Evolutionary conservation across 2,329 filamentous ascomycete genomes (phyloP), one percentile per base, ranked within the genome.

Genomic region (Furcasterigmium furcatum): DNA sequence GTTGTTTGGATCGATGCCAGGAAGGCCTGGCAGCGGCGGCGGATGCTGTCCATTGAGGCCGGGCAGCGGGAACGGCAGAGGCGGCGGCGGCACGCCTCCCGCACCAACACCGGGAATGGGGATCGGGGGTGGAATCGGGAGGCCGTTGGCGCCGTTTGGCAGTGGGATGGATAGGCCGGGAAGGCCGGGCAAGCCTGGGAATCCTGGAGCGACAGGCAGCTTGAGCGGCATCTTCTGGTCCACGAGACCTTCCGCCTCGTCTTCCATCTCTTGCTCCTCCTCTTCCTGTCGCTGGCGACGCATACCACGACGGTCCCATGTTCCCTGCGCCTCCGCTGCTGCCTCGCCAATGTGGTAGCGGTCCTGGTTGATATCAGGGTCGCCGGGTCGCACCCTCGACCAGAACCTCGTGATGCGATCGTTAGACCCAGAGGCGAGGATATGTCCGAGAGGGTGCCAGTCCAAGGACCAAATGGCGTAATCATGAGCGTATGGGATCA

Each of bases 391-490:
- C 14, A 90, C 82, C 35, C 94, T 85, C 4, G 91, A 91, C 94
- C 94, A 99, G 72, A 99, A 99, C 40, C 94, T 85, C 3, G 94
- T 97, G 50, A 96, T 91, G 34, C 94, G 86, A 64, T 99, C 94
- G 64, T 99, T 97, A 10, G 91, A 96, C 12, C 94, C 94, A 2
- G 92, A 95, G 1, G 91, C 91, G 8, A 99, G 79, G 52, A 99
- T 92, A 61, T 99, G 94, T 22, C 94, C 94, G 0, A 97, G 77
- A 1, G 94, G 94, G 62, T 99, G 94, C 91, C 94, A 99, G 70
- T 96, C 91, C 41, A 99, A 79, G 16, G 91, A 95, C 94, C 94
- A 99, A 53, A 99, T 94, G 16, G 91, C 90, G 62, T 91, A 95
- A 55, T 95, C 88, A 64, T 99, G 94, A 1, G 94, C 94, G 59